These are phyloP conservation scores for Arthroderma sp. DNA, from an alignment of 2,329 filamentous ascomycete genomes.

Conservation along the genomic window DNA sequence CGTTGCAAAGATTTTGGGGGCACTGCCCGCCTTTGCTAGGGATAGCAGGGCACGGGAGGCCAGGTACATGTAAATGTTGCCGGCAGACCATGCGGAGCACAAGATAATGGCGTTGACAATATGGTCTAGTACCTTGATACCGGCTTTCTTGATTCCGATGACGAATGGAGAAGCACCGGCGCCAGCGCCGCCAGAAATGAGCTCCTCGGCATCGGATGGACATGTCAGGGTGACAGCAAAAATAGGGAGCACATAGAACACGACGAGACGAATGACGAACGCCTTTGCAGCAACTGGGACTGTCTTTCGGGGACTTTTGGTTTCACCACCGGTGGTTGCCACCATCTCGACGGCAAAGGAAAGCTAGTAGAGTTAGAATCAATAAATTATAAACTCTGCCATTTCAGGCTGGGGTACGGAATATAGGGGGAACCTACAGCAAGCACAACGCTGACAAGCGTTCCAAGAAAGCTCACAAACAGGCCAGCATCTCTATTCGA, in stretches of 20 bases:
- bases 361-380: constrained; percentile 21
- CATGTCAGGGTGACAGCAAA: constrained; percentile 48
- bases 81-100: constrained; percentile 56
- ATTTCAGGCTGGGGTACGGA: too few species aligned
- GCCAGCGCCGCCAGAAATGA: constrained; percentile 23
- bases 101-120: constrained; percentile 66
- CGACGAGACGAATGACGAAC: constrained; percentile 41
- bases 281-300: constrained; percentile 42
- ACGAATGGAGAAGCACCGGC: constrained; percentile 47
- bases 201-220: constrained; percentile 24
- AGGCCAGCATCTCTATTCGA: too few species aligned
- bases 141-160: constrained; percentile 55
- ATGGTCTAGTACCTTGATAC: constrained; percentile 52
- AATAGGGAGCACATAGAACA: constrained; percentile 45
- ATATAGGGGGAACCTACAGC: too few species aligned
- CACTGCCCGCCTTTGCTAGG: constrained; percentile 61
- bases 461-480: too few species aligned
- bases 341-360: constrained; percentile 38
- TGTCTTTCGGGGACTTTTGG: constrained; percentile 36
- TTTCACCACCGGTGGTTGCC: constrained; percentile 43
- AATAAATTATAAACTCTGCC: too few species aligned
- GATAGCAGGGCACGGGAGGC: constrained; percentile 58
- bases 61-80: constrained; percentile 50
- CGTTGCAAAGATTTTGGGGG: constrained; percentile 54
- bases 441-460: too few species aligned